phyloP scores from a whole-genome alignment of 2,329 filamentous ascomycete genomes.

The Lachnellula arida region DNA sequence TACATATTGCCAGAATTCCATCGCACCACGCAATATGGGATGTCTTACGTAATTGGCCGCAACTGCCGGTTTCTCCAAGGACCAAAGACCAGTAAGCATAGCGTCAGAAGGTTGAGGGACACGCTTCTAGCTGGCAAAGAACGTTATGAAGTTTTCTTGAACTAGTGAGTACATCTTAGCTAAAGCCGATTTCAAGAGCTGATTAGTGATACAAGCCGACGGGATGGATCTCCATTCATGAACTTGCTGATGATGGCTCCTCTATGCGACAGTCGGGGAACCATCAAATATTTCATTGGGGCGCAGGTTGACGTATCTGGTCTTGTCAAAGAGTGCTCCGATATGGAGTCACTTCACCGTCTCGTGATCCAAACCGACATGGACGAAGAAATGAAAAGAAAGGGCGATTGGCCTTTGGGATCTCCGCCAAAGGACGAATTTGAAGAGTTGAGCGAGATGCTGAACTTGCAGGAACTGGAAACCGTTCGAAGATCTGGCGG shows the following conservation, averaged over 20 bases:
- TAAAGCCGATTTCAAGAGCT: background rate
- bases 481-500: constrained; percentile 60
- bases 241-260: constrained; percentile 63
- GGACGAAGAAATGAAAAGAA: constrained; percentile 19
- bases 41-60: constrained; percentile 66
- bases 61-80: constrained; percentile 79
- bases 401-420: constrained; percentile 9
- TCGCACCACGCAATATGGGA: constrained; percentile 69
- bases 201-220: constrained; percentile 40
- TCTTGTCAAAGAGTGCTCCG: constrained; percentile 55
- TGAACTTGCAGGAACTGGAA: constrained; percentile 62
- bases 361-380: constrained; percentile 35
- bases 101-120: constrained; percentile 56
- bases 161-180: constrained; percentile 49
- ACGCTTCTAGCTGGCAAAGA: constrained; percentile 60
- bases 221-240: constrained; percentile 64
- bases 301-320: constrained; percentile 63
- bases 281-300: constrained; percentile 60
- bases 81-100: constrained; percentile 61
- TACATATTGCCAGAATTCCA: constrained; percentile 56
- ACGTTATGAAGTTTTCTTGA: constrained; percentile 69
- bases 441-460: constrained; percentile 62
- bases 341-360: constrained; percentile 52
- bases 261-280: constrained; percentile 56
- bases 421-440: constrained; percentile 53